Evolutionary conservation across 176 grass and related monocot genomes (phyloP), one percentile per base, ranked within the genome.

Genomic region (Phragmites australis): DNA sequence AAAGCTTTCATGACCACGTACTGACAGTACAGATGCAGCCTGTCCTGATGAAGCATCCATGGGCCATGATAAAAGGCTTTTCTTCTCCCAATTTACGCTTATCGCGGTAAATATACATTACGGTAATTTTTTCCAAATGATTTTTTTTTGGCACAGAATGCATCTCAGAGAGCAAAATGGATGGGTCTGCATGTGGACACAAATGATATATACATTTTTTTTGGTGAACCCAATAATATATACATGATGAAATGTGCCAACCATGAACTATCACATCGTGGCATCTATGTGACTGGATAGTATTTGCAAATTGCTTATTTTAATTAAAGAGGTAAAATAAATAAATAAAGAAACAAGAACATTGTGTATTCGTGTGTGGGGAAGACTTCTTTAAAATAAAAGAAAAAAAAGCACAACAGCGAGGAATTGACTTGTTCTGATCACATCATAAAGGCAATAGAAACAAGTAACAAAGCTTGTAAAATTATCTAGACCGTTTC

Each of bases 251-350:
- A 27, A 60, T 61, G 64, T 60, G 64, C 14, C 52, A 77, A 70
- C 21, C 64, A 77, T 81, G 55, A 71, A 71, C 65, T 26, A 31
- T 46, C 81, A 88, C 86, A 68, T 84, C 75, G 50, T 73, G 25
- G 32, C 74, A 66, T 29, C 39, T 58, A 59, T 48, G 18, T 59
- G 51, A 42, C 74, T 50, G 50, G 25, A 6, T 17, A n/a, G n/a
- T n/a, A n/a, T n/a, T n/a, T 2, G 29, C 58, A 48, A 23, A 55
- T 22, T 40, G 6, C 12, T 8, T 46, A 9, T 62, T 64, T 52
- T n/a, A 11, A 53, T 19, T 37, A 31, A 37, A 73, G 14, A 73
- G 26, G 9, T 51, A 14, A 42, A 15, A n/a, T 23, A 1, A 3
- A 4, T 14, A 47, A n/a, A n/a, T n/a, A 74, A 74, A 43, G 5